A percentile compares a stretch with the other conserved stretches of the same genome.
phyloP scores from a whole-genome alignment of 192 early-diverging fungal species.

The Coemansia pectinata region DNA sequence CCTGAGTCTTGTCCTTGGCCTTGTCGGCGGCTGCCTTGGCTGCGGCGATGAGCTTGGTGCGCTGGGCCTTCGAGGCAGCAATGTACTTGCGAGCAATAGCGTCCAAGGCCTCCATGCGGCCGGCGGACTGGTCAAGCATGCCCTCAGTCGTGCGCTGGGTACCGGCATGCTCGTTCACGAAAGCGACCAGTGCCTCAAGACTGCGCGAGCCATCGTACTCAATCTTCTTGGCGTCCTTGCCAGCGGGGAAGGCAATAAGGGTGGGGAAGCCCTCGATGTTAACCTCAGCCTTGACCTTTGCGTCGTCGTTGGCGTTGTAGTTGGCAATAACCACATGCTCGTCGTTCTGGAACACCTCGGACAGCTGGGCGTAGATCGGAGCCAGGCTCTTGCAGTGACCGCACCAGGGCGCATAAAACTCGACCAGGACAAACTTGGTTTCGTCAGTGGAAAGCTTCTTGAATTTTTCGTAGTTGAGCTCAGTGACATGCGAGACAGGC shows the following conservation, averaged over 20 bases:
- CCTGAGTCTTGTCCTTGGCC: slow-evolving; percentile 45
- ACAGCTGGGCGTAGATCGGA: slow-evolving; percentile 91
- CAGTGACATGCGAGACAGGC: slow-evolving; percentile 63
- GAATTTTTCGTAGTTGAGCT: slow-evolving; percentile 75
- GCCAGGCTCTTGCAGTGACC: slow-evolving; percentile 84
- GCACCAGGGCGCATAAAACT: slow-evolving; percentile 94
- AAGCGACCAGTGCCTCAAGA: slow-evolving; percentile 73
- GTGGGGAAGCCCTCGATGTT: slow-evolving; percentile 86
- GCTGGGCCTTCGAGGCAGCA: slow-evolving; percentile 53
- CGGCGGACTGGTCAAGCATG: slow-evolving; percentile 61
- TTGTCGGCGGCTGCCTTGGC: slow-evolving; percentile 52
- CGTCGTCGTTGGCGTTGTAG: slow-evolving; percentile 77
- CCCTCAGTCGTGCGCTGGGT: slow-evolving; percentile 77
- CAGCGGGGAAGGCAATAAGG: slow-evolving; percentile 80
- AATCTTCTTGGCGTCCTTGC: slow-evolving; percentile 60
- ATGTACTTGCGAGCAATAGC: slow-evolving; percentile 62
- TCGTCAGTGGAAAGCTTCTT: slow-evolving; percentile 71
- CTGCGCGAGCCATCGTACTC: slow-evolving; percentile 74
- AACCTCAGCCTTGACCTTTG: slow-evolving; percentile 62
- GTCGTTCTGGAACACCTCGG: slow-evolving; percentile 75
- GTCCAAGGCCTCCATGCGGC: slow-evolving; percentile 40
- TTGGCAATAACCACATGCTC: slow-evolving; percentile 84
- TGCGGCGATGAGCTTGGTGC: slow-evolving; percentile 52
- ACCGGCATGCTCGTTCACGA: slow-evolving; percentile 82
- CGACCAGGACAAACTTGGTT: slow-evolving; percentile 78